Percentiles rank a stretch among this genome's conserved stretches.
phyloP scores from a whole-genome alignment of 352 stramenopile species.

The Globisporangium alternatum region DNA sequence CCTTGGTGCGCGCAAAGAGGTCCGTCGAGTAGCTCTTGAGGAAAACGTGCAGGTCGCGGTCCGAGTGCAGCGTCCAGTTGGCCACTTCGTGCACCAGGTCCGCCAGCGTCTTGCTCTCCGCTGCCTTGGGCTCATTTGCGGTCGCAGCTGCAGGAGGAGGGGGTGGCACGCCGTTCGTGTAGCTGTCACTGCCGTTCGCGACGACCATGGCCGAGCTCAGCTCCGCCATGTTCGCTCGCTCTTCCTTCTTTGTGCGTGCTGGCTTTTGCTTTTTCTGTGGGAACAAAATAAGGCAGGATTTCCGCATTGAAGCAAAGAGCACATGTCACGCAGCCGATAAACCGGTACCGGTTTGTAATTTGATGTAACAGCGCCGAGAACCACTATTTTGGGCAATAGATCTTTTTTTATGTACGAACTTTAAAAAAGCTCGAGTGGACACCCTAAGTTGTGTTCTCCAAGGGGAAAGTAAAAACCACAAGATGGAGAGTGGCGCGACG shows the following conservation, averaged over 20 bases:
- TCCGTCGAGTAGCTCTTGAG: slow-evolving; percentile 66
- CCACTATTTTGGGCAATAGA: too few relatives aligned
- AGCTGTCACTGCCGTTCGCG: not conserved
- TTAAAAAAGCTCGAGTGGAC: too few relatives aligned
- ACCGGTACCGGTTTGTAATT: too few relatives aligned
- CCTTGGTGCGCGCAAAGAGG: slow-evolving; percentile 70
- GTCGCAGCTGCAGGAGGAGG: not conserved
- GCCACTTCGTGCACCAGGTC: slow-evolving; percentile 41
- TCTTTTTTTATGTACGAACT: too few relatives aligned
- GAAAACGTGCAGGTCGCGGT: slow-evolving; percentile 66
- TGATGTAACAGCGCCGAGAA: too few relatives aligned
- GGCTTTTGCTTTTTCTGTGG: slow-evolving; percentile 5
- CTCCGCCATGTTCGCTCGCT: slow-evolving; percentile 2
- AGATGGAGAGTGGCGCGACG: too few relatives aligned
- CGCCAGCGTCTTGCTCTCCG: slow-evolving; percentile 39
- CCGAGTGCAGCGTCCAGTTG: slow-evolving; percentile 75
- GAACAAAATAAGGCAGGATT: too few relatives aligned
- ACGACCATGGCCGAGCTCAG: slow-evolving; percentile 5
- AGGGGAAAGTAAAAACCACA: too few relatives aligned
- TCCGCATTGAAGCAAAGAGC: slow-evolving; percentile 2
- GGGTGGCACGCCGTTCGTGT: not conserved
- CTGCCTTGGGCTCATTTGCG: not conserved
- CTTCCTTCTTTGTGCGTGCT: not conserved
- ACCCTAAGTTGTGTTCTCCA: too few relatives aligned
- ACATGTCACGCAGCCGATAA: too few relatives aligned